These are phyloP conservation scores for Peronosclerospora sorghi DNA, from an alignment of 352 stramenopile genomes.

Conservation along the genomic window DNA sequence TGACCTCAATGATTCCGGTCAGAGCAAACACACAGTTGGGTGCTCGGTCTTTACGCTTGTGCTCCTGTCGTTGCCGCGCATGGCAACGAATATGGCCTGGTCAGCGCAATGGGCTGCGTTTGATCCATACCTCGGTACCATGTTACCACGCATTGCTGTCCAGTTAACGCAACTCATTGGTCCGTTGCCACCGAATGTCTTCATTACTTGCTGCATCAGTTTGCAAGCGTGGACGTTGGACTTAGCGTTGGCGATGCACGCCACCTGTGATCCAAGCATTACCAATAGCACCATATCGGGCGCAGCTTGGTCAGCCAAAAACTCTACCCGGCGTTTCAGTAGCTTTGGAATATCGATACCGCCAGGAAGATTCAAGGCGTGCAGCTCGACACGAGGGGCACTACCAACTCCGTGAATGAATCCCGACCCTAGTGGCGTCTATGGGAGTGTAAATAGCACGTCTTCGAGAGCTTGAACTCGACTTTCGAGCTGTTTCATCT, in stretches of 20 bases:
- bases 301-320: conserved; percentile 21
- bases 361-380: conserved; percentile 12
- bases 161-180: conserved; percentile 68
- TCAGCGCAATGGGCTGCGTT: conserved; percentile 65
- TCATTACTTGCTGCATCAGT: conserved; percentile 40
- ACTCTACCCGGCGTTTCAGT: conserved; percentile 51
- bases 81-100: conserved; percentile 76
- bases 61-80: conserved; percentile 49
- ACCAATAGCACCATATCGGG: conserved; percentile 35
- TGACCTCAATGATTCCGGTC: conserved; percentile 15
- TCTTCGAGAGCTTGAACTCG: conserved; percentile 39
- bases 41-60: conserved; percentile 62
- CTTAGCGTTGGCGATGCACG: conserved; percentile 29
- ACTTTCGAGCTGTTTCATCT: conserved; percentile 53
- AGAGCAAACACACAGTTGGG: conserved; percentile 14
- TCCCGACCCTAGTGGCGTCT: conserved; percentile 23
- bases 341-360: conserved; percentile 37
- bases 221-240: conserved; percentile 36
- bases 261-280: conserved; percentile 35
- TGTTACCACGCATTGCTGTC: conserved; percentile 49
- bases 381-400: conserved; percentile 24
- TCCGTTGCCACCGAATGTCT: conserved; percentile 42
- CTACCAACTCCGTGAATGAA: conserved; percentile 8
- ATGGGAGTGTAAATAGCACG: conserved; percentile 29
- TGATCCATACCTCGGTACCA: conserved; percentile 54